Evolutionary conservation across 805 yeast genomes (phyloP), one percentile per base, ranked within the genome.

Genomic region (Pichia nanzhaoensis): DNA sequence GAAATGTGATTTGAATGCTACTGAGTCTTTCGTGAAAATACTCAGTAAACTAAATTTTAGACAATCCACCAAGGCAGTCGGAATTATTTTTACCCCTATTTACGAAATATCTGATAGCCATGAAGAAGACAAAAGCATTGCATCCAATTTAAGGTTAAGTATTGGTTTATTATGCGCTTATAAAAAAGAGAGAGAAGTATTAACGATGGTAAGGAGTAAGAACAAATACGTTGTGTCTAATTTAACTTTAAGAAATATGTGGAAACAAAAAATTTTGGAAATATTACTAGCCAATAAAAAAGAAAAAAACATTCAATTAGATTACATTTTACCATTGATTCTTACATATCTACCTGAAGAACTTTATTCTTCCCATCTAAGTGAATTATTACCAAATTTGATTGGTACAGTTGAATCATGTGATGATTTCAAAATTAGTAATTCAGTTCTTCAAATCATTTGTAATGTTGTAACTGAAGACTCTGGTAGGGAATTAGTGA

Each of bases 191-290:
- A 42, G 5, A 8, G 24, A 10, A 13, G n/a, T 33, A 14, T 19
- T 37, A 17, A 21, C 34, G 19, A 46, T 46, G 48, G 34, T 46
- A 12, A 46, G 48, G 30, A 44, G 17, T 21, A 41, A 39, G 13
- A 53, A 54, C 5, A 59, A 56, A 37, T 46, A 52, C 4, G 45
- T 45, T n/a, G 74, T 73, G 1, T 60, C 60, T 50, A 78, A 78
- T 50, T 70, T 84, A 45, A 77, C 80, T 48, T 74, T 83, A 17
- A 75, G 84, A 47, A 61, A 75, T 37, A 69, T 93, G 20, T 87
- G 84, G 70, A 88, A 88, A 58, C 99, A 93, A 57, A 80, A 80
- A 51, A 71, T 86, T 21, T 87, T 88, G 58, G 77, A 78, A 48
- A 64, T 70, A 8, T 66, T 79, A 1, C 69, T 87, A 5, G 84